A percentile compares a stretch with the other conserved stretches of the same genome.
Conservation (phyloP, 2,329 filamentous ascomycete species). For the Cordyceps javanica region DNA sequence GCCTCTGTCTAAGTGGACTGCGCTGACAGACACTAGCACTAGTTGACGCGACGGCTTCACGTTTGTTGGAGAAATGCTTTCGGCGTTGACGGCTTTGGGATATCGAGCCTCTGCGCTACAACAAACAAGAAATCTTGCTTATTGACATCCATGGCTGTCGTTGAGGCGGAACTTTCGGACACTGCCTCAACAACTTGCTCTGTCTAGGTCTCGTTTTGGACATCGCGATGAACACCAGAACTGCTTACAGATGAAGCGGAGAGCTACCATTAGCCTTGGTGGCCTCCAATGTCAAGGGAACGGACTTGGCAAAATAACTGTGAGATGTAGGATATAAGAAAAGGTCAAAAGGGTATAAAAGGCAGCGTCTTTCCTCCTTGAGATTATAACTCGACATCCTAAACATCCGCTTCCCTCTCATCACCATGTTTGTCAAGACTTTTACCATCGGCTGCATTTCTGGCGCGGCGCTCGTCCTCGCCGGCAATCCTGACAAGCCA, state of each 20-base stretch:
- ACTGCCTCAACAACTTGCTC: background rate
- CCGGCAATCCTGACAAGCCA: constrained; percentile 9
- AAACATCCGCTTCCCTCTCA: background rate
- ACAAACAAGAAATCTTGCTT: background rate
- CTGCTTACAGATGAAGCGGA: background rate
- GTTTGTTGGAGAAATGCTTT: background rate
- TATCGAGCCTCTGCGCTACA: background rate
- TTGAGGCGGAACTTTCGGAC: background rate
- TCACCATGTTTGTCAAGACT: constrained; percentile 3
- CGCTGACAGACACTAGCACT: constrained; percentile 2
- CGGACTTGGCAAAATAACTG: background rate
- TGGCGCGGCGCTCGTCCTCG: constrained; percentile 2
- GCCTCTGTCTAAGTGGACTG: background rate
- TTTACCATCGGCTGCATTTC: background rate
- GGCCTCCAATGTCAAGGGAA: no score
- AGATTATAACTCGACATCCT: background rate
- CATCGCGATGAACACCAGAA: background rate
- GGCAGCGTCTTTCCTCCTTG: background rate
- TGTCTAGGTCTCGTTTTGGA: background rate
- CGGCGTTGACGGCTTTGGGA: constrained; percentile 1
- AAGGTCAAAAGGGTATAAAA: background rate
- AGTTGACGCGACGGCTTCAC: background rate
- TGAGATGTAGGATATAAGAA: background rate
- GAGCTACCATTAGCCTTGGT: no score
- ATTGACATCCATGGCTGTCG: background rate